phyloP scores from a whole-genome alignment of 441 rosid genomes.

The Geranium incanum region DNA sequence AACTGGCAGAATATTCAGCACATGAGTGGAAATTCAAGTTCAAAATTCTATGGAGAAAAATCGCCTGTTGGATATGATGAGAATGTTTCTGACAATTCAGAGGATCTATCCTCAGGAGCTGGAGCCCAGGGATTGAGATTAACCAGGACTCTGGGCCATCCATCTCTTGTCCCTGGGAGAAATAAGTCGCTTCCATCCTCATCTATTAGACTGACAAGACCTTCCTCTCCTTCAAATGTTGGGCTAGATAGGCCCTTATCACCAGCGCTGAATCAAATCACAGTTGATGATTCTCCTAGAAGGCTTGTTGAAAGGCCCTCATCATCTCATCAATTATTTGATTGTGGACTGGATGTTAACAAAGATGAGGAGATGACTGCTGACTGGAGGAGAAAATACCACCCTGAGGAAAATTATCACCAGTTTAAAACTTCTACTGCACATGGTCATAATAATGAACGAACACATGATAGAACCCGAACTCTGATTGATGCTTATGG shows the following conservation, averaged over 20 bases:
- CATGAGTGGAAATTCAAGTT: constrained; percentile 31
- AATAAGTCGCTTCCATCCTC: constrained; percentile 36
- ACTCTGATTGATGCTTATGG: constrained; percentile 2
- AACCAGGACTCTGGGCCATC: constrained; percentile 29
- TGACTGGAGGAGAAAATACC: constrained; percentile 49
- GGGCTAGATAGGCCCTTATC: constrained; percentile 32
- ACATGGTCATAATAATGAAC: not conserved
- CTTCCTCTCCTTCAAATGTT: constrained; percentile 34
- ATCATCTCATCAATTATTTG: constrained; percentile 49
- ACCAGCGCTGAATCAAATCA: constrained; percentile 37
- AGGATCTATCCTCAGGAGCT: constrained; percentile 35
- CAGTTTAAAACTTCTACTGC: not conserved
- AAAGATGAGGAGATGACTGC: constrained; percentile 38
- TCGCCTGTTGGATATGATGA: constrained; percentile 39
- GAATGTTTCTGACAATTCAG: constrained; percentile 48
- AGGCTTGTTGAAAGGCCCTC: constrained; percentile 52
- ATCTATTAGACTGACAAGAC: constrained; percentile 34
- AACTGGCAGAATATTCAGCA: constrained; percentile 35
- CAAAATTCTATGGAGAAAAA: constrained; percentile 35
- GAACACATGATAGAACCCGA: constrained; percentile 17
- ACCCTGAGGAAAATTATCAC: not conserved
- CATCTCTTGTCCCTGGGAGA: constrained; percentile 43
- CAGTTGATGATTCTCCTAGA: constrained; percentile 48
- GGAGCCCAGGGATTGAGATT: constrained; percentile 40
- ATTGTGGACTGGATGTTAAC: constrained; percentile 44